Percentiles rank a stretch among this genome's conserved stretches.
These are phyloP conservation scores for Xylaria digitata DNA, from an alignment of 2,329 filamentous ascomycete species.

Conservation along the genomic window DNA sequence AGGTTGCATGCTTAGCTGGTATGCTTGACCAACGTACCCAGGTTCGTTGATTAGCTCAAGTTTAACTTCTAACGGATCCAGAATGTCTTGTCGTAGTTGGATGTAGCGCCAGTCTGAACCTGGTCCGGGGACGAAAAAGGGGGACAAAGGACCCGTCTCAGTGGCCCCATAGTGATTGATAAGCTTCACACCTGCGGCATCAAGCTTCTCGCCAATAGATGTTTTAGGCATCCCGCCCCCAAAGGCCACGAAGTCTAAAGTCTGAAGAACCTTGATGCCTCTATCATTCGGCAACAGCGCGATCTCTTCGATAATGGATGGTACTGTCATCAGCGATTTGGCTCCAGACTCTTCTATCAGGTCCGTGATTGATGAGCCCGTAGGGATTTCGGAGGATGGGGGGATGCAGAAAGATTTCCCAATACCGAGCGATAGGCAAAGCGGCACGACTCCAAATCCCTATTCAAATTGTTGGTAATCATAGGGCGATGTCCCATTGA, in stretches of 20 bases:
- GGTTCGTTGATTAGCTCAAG: neutral
- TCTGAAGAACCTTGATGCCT: neutral
- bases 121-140: neutral
- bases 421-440: constrained; percentile 38
- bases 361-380: neutral
- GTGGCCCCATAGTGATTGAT: neutral
- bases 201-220: neutral
- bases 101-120: constrained; percentile 5
- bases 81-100: neutral
- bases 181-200: neutral
- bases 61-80: neutral
- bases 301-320: constrained; percentile 15
- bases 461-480: neutral
- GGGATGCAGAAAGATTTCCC: constrained; percentile 15
- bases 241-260: constrained; percentile 5
- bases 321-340: constrained; percentile 16
- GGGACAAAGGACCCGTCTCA: constrained; percentile 2
- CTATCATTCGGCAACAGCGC: neutral
- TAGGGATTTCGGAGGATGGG: neutral
- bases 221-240: neutral
- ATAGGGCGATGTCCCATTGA: no score
- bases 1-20: neutral
- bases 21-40: neutral
- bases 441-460: constrained; percentile 49
- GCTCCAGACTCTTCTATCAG: neutral